These are phyloP conservation scores for Aspergillus avenaceus DNA, from an alignment of 495 filamentous ascomycete species.

Conservation along the genomic window DNA sequence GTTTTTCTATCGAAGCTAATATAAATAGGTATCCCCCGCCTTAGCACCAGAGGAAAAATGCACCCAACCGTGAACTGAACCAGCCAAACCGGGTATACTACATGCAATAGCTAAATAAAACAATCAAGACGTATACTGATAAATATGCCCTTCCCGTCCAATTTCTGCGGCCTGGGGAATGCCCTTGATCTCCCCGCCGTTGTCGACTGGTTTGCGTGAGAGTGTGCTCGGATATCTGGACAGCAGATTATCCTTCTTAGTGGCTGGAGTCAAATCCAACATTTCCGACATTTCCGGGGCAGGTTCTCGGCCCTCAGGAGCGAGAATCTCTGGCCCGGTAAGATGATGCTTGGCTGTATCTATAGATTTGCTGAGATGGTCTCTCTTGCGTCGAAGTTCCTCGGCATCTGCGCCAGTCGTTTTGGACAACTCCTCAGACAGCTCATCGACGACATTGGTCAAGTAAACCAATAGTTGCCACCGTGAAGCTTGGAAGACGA, in stretches of 20 bases:
- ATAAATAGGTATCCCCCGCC: background rate
- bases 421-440: conserved; percentile 18
- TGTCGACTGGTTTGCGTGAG: conserved; percentile 28
- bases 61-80: background rate
- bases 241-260: conserved; percentile 24
- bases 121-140: conserved; percentile 22
- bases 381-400: conserved; percentile 32
- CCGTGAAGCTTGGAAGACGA: conserved; percentile 86
- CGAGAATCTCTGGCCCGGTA: conserved; percentile 33
- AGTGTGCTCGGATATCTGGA: conserved; percentile 21
- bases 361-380: conserved; percentile 38
- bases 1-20: too few relatives aligned
- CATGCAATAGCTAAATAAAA: background rate
- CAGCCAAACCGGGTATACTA: background rate
- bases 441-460: conserved; percentile 54
- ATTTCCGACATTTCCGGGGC: conserved; percentile 10
- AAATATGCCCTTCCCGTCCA: conserved; percentile 41
- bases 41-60: background rate
- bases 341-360: conserved; percentile 30
- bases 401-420: conserved; percentile 24
- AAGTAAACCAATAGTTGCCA: conserved; percentile 68
- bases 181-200: conserved; percentile 40
- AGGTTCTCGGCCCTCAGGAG: conserved; percentile 16
- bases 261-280: conserved; percentile 29
- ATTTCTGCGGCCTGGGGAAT: conserved; percentile 45